A percentile compares a stretch with the other conserved stretches of the same genome.
Evolutionary conservation across 2,329 filamentous ascomycete genomes (phyloP).

Genomic region (Exophiala spinifera): DNA sequence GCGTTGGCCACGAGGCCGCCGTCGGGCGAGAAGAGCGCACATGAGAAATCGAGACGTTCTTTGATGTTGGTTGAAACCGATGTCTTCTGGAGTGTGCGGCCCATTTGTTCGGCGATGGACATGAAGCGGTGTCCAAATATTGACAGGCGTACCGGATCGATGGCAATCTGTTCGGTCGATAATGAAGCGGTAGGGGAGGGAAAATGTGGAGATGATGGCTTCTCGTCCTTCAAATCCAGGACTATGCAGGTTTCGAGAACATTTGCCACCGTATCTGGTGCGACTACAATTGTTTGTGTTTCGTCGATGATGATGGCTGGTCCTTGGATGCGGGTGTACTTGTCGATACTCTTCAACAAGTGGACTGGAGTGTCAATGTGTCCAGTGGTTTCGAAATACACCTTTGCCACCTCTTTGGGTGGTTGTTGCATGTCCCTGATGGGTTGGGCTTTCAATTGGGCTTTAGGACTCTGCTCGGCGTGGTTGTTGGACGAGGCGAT

Average conservation of each 20-base stretch:
- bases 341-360: constrained; percentile 35
- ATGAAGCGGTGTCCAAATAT: constrained; percentile 82
- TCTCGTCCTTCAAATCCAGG: constrained; percentile 58
- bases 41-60: constrained; percentile 77
- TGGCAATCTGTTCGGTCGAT: constrained; percentile 48
- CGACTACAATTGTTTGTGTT: constrained; percentile 47
- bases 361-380: constrained; percentile 39
- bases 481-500: constrained; percentile 57
- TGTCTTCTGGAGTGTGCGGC: constrained; percentile 72
- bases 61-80: constrained; percentile 77
- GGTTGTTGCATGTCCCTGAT: neutral
- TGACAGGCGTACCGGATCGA: constrained; percentile 73
- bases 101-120: constrained; percentile 84
- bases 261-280: constrained; percentile 37
- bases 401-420: constrained; percentile 14
- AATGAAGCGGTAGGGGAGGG: constrained; percentile 46
- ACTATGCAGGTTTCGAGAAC: constrained; percentile 40
- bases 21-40: constrained; percentile 72
- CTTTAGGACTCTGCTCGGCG: constrained; percentile 69
- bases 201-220: constrained; percentile 46
- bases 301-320: constrained; percentile 37
- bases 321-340: constrained; percentile 33
- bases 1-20: constrained; percentile 68
- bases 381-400: constrained; percentile 36
- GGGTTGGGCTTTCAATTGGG: constrained; percentile 6